Evolutionary conservation across 441 rosid species (phyloP).

Genomic region (Corymbia citriodora): DNA sequence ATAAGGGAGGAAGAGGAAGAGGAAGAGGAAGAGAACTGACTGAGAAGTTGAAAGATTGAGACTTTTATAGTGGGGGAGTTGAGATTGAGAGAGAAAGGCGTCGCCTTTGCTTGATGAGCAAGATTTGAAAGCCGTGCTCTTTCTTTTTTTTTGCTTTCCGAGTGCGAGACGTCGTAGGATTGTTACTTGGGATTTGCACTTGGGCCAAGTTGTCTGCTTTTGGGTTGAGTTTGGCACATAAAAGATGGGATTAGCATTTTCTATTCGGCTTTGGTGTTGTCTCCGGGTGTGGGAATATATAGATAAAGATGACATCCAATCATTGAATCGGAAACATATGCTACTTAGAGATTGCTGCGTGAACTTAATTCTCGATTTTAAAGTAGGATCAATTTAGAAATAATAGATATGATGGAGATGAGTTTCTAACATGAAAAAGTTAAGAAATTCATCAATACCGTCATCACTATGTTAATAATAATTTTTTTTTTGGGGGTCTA

Average conservation of each 20-base stretch:
- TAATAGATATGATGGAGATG: rapidly evolving
- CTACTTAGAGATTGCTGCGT: not conserved
- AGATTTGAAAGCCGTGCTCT: not conserved
- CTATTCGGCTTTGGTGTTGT: not conserved
- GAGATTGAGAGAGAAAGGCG: not conserved
- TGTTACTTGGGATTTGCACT: not conserved
- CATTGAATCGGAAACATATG: rapidly evolving
- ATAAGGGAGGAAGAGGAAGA: not conserved
- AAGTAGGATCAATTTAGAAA: rapidly evolving
- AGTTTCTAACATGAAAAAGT: not conserved
- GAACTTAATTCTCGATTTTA: not conserved
- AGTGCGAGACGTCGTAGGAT: not conserved
- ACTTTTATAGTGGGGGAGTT: not conserved
- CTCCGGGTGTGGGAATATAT: not conserved
- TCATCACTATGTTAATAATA: too few relatives aligned
- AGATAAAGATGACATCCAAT: not conserved
- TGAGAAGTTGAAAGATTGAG: not conserved
- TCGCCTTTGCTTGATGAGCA: not conserved
- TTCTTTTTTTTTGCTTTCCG: not conserved
- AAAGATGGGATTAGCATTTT: not conserved
- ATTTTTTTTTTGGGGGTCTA: too few relatives aligned
- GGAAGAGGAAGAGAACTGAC: not conserved
- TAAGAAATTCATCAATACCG: not conserved
- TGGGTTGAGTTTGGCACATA: not conserved
- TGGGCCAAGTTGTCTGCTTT: not conserved